Evolutionary conservation across 2,329 filamentous ascomycete species (phyloP).

Genomic region (Cyclaneusma minus): DNA sequence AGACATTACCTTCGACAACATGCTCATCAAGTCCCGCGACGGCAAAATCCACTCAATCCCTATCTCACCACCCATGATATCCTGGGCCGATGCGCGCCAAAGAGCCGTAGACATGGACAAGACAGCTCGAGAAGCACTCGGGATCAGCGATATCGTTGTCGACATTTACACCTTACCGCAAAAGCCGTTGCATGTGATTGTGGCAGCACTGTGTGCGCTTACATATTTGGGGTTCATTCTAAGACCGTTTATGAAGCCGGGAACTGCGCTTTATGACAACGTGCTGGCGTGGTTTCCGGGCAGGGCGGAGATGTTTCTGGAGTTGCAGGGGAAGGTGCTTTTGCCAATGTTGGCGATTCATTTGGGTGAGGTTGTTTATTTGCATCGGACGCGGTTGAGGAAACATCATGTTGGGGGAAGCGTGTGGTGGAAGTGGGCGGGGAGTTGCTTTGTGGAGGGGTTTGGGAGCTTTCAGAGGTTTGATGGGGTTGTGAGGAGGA

Average conservation of each 20-base stretch:
- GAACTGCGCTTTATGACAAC: constrained; percentile 30
- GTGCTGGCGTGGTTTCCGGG: constrained; percentile 36
- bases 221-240: constrained; percentile 35
- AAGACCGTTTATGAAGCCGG: constrained; percentile 35
- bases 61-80: constrained; percentile 55
- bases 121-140: constrained; percentile 41
- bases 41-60: constrained; percentile 35
- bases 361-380: constrained; percentile 38
- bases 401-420: constrained; percentile 31
- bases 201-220: constrained; percentile 37
- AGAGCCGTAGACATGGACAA: constrained; percentile 61
- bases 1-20: constrained; percentile 46
- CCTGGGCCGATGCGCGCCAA: constrained; percentile 49
- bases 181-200: constrained; percentile 28
- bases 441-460: constrained; percentile 38
- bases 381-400: constrained; percentile 30
- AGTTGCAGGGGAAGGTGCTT: constrained; percentile 42
- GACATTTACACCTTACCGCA: constrained; percentile 33
- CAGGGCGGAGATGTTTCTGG: constrained; percentile 41
- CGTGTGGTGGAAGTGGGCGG: constrained; percentile 40
- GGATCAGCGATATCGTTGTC: constrained; percentile 38
- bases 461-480: constrained; percentile 32
- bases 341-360: constrained; percentile 49
- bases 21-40: constrained; percentile 42
- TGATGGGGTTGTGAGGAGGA: constrained; percentile 29